Evolutionary conservation across 2,329 filamentous ascomycete species (phyloP), one percentile per base, ranked within the genome.

Genomic region (Botrytis elliptica): DNA sequence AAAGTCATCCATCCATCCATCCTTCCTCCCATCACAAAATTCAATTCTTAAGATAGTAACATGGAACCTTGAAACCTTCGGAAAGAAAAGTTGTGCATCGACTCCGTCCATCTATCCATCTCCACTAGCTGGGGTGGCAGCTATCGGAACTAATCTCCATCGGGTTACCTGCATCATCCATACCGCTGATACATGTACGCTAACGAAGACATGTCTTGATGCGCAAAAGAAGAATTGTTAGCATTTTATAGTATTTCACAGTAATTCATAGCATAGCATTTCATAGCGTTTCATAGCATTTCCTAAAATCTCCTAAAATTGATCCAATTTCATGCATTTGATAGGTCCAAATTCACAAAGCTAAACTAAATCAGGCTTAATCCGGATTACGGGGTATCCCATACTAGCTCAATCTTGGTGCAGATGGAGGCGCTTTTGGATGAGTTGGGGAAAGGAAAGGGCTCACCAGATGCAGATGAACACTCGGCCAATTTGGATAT

Each of bases 401-500:
- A 36, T 29, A 14, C 38, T 69, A 70, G 49, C 67, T 44, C 6
- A 33, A 70, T 70, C 46, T 33, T 25, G 52, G 25, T 69, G 67
- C 67, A 70, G 67, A 70, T 46, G 67, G 52, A 69, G 66, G 66
- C 36, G 66, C 49, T 59, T 67, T 69, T 69, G 49, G 36, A 29
- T 42, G 46, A 68, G 63, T n/a, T 67, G 16, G 25, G 36, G 25
- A 7, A 25, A 44, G n/a, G 38, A n/a, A 33, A 29, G n/a, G 52
- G 7, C 33, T 33, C 33, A 57, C 52, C 52, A 57, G 52, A 29
- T 57, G 12, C 52, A 29, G 52, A 18, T 55, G 52, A 55, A 25
- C 49, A 55, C 49, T n/a, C 49, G 49, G 49, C 49, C 49, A 55
- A n/a, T 55, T 55, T 55, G 16, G 12, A 55, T 55, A 55, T 18